Percentiles rank a stretch among this genome's conserved stretches.
Conservation (phyloP, 1,284 basidiomycete genomes). For the Ustanciosporium gigantosporum region DNA sequence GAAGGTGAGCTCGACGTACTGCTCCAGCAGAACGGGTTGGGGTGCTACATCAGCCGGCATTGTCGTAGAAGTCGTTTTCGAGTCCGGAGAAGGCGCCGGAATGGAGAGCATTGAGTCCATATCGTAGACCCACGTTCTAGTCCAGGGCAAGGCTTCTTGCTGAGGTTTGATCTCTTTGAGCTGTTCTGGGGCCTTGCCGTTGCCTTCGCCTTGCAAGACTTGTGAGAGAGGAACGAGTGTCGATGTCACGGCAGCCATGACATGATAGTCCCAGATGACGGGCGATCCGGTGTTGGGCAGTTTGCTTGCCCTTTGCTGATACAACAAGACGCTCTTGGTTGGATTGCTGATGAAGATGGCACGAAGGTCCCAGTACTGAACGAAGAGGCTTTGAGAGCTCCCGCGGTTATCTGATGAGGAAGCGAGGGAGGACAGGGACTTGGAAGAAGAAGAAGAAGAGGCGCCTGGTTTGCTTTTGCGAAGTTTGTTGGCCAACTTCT, state of each 20-base stretch:
- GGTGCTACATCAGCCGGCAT: neutral
- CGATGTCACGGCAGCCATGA: constrained; percentile 26
- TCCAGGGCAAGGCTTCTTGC: neutral
- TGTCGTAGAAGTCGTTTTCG: too few relatives aligned
- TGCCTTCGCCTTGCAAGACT: neutral
- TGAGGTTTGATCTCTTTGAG: neutral
- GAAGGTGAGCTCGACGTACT: constrained; percentile 19
- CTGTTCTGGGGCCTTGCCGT: neutral
- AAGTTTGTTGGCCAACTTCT: constrained; percentile 3
- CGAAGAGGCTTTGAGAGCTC: neutral
- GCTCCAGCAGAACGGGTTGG: constrained; percentile 2
- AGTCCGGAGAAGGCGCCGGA: too few relatives aligned
- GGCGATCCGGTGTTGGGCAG: constrained; percentile 10
- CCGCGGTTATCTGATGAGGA: neutral
- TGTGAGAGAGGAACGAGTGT: constrained; percentile 1
- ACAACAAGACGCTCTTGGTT: constrained; percentile 22
- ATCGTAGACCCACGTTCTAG: constrained; percentile 44
- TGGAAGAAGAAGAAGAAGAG: neutral
- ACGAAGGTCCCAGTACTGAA: constrained; percentile 26
- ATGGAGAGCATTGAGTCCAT: constrained; percentile 19
- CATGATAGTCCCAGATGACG: constrained; percentile 54
- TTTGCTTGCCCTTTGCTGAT: constrained; percentile 28
- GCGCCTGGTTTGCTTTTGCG: neutral
- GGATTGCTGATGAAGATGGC: constrained; percentile 40
- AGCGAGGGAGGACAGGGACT: neutral